Evolutionary conservation across 805 yeast genomes (phyloP), one percentile per base, ranked within the genome.

Genomic region (Pichia paraexigua): DNA sequence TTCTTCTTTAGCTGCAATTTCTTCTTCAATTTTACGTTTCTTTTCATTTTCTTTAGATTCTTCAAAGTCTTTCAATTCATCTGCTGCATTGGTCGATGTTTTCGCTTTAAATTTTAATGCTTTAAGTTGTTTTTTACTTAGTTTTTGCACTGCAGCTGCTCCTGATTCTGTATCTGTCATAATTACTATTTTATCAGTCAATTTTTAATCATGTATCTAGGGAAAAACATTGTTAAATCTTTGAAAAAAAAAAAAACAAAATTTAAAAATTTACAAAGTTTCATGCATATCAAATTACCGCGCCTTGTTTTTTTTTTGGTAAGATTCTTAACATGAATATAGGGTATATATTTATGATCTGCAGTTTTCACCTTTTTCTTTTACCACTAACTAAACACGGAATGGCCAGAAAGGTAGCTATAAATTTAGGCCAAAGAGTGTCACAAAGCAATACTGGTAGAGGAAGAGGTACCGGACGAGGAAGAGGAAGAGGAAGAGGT

Each of bases 111-210:
- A 83, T 60, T 77, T 79, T 43, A 80, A 72, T 12, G 86, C 85
- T 62, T 83, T 83, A 51, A 71, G 71, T 64, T 83, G 82, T 60
- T 81, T 83, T 71, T 82, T 83, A n/a, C 84, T 78, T 27, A 82
- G 69, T 62, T 80, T 81, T 66, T 42, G 32, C 18, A 42, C 32
- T 8, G 18, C 20, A 35, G 39, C 39, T n/a, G 20, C 20, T 17
- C 11, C 17, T 17, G 39, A n/a, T 54, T 52, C 41, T 41, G 48
- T 13, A 24, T 40, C 53, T 41, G 53, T 35, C 51, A 49, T 44
- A 17, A 44, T 7, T 30, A 30, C 3, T 30, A 13, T 13, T 12
- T 13, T 30, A 30, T 15, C n/a, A 30, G 12, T 5, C 12, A 30
- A 13, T 30, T 30, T 17, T 30, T 30, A 30, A 15, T 7, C 13